Evolutionary conservation across 768 basidiomycete species (phyloP).

Genomic region (Russula brevipes): DNA sequence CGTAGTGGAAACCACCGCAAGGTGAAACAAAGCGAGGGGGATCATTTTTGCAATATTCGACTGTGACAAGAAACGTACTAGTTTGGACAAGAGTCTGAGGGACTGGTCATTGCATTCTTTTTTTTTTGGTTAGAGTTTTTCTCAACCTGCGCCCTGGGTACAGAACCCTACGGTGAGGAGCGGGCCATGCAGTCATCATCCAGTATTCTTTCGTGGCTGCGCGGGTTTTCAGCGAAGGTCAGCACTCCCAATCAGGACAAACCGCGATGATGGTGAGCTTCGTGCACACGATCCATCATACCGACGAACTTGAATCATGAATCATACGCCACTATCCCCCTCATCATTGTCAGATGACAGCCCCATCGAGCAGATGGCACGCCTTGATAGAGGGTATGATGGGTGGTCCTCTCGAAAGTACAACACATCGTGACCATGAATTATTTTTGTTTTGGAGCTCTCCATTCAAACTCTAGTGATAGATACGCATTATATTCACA

Average conservation of each 20-base stretch:
- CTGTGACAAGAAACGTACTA: too few species aligned
- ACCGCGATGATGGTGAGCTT: too few species aligned
- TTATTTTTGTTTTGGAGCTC: not conserved
- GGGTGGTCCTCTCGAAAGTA: not conserved
- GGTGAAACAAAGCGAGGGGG: not conserved
- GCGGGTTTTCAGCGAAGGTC: too few species aligned
- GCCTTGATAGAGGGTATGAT: too few species aligned
- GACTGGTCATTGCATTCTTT: not conserved
- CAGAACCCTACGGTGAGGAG: not conserved
- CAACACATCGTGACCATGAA: not conserved
- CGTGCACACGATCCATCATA: too few species aligned
- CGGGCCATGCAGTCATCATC: too few species aligned
- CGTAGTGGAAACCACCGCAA: not conserved
- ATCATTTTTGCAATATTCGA: not conserved
- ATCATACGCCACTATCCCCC: not conserved
- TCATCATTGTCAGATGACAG: not conserved
- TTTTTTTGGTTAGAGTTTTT: not conserved
- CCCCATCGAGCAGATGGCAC: too few species aligned
- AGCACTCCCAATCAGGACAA: too few species aligned
- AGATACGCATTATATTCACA: not conserved
- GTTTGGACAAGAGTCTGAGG: not conserved
- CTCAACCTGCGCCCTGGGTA: conserved; percentile 5
- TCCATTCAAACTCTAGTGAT: not conserved
- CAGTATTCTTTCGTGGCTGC: too few species aligned
- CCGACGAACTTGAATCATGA: not conserved